Evolutionary conservation across 176 grass and related monocot genomes (phyloP).

Genomic region (Aegilops sharonensis): DNA sequence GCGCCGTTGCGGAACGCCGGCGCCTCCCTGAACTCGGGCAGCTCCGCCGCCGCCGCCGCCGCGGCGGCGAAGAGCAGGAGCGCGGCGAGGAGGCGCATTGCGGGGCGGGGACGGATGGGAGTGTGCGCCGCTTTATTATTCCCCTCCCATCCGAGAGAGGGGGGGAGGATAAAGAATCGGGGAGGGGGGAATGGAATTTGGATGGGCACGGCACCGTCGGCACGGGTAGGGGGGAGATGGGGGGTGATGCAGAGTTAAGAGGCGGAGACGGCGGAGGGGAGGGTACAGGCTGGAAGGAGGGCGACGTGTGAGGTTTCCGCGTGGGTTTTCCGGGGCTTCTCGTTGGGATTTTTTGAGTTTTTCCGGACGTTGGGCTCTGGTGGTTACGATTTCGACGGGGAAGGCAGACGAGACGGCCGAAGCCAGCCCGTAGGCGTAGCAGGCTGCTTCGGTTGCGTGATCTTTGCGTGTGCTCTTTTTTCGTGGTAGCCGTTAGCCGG

Average conservation of each 20-base stretch:
- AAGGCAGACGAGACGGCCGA: background rate
- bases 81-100: constrained; percentile 19
- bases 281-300: constrained; percentile 59
- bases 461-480: background rate
- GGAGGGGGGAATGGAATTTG: constrained; percentile 2
- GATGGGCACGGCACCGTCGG: background rate
- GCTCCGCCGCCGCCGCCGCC: constrained; percentile 10
- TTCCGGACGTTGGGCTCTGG: constrained; percentile 3
- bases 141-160: background rate
- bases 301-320: constrained; percentile 39
- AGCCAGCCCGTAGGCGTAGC: no score
- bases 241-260: constrained; percentile 35
- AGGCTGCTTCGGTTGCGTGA: no score
- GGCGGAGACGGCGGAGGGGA: constrained; percentile 21
- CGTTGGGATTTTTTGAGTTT: constrained; percentile 14
- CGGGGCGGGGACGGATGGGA: constrained; percentile 11
- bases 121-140: background rate
- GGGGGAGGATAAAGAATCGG: background rate
- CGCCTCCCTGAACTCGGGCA: constrained; percentile 80
- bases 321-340: constrained; percentile 38
- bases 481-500: background rate
- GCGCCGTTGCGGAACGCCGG: constrained; percentile 89
- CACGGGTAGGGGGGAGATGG: background rate
- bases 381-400: background rate
- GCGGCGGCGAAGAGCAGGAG: background rate